A percentile compares a stretch with the other conserved stretches of the same genome.
Evolutionary conservation across 1,284 basidiomycete genomes (phyloP).

Genomic region (Ganoderma lingzhi): DNA sequence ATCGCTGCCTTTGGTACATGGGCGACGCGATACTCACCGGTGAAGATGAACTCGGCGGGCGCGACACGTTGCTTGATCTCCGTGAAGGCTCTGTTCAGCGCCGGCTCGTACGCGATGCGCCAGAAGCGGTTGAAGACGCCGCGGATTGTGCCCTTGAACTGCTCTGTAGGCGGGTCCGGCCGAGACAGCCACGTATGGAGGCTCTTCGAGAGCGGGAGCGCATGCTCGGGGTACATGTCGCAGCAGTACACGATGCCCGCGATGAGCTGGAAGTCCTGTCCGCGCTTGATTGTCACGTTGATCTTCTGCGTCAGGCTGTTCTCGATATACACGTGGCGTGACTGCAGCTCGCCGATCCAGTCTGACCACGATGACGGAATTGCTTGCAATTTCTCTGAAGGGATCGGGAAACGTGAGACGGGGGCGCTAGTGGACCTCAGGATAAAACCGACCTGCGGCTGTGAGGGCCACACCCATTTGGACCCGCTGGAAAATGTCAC

Average conservation of each 20-base stretch:
- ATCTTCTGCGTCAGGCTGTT: constrained; percentile 61
- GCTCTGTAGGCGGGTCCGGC: constrained; percentile 49
- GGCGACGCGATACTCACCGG: constrained; percentile 52
- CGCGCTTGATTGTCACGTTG: constrained; percentile 67
- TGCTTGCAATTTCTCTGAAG: constrained; percentile 75
- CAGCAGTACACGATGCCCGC: constrained; percentile 72
- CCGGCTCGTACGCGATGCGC: constrained; percentile 53
- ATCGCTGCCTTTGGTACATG: too few species aligned
- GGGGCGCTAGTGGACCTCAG: neutral
- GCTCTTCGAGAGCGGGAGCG: constrained; percentile 58
- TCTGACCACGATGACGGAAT: constrained; percentile 68
- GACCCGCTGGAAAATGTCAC: constrained; percentile 82
- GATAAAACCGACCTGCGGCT: constrained; percentile 58
- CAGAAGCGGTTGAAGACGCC: constrained; percentile 60
- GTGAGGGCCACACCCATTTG: constrained; percentile 78
- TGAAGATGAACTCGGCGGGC: constrained; percentile 79
- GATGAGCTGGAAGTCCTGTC: constrained; percentile 74
- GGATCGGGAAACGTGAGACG: constrained; percentile 3
- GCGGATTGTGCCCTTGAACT: constrained; percentile 59
- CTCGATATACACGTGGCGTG: constrained; percentile 56
- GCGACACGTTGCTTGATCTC: constrained; percentile 66
- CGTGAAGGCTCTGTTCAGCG: constrained; percentile 53
- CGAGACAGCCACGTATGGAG: constrained; percentile 66
- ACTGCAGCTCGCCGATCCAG: constrained; percentile 62
- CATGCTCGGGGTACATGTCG: constrained; percentile 56